phyloP scores from a whole-genome alignment of 2,329 filamentous ascomycete species.

The Madurella fahalii region DNA sequence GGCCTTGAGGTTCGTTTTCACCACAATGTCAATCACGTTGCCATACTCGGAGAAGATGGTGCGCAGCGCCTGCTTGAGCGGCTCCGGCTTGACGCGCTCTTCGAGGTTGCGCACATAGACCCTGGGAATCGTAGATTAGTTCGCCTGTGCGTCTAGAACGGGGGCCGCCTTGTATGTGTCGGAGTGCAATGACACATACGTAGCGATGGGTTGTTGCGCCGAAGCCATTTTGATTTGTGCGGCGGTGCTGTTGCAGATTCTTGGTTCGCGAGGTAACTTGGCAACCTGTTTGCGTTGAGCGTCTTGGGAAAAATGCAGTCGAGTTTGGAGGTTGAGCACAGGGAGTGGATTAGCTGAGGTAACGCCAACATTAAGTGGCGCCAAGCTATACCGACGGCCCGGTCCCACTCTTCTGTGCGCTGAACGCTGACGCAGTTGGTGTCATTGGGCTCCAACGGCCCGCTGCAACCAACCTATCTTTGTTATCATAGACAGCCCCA shows the following conservation, averaged over 20 bases:
- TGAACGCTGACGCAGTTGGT: too few species aligned
- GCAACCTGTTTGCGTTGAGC: too few species aligned
- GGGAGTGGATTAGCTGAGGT: too few species aligned
- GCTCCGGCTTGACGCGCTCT: slow-evolving; percentile 80
- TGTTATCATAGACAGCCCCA: neutral
- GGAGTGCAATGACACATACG: slow-evolving; percentile 72
- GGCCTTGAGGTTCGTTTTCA: slow-evolving; percentile 75
- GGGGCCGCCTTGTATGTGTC: slow-evolving; percentile 42
- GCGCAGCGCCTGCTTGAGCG: slow-evolving; percentile 66
- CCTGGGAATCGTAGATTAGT: slow-evolving; percentile 43
- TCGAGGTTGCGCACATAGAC: slow-evolving; percentile 81
- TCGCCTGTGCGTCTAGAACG: slow-evolving; percentile 8
- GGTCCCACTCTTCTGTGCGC: too few species aligned
- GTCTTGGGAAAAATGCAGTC: too few species aligned
- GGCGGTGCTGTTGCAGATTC: neutral
- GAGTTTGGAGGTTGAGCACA: too few species aligned
- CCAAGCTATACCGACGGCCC: too few species aligned
- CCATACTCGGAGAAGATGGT: slow-evolving; percentile 89
- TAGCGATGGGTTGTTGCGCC: slow-evolving; percentile 49
- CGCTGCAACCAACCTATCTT: too few species aligned
- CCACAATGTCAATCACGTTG: slow-evolving; percentile 68
- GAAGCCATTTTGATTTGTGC: slow-evolving; percentile 29
- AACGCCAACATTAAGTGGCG: too few species aligned
- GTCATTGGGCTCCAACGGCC: too few species aligned
- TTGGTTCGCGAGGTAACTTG: neutral